These are phyloP conservation scores for Halophytophthora polymorphica DNA, from an alignment of 352 stramenopile genomes.

Conservation along the genomic window DNA sequence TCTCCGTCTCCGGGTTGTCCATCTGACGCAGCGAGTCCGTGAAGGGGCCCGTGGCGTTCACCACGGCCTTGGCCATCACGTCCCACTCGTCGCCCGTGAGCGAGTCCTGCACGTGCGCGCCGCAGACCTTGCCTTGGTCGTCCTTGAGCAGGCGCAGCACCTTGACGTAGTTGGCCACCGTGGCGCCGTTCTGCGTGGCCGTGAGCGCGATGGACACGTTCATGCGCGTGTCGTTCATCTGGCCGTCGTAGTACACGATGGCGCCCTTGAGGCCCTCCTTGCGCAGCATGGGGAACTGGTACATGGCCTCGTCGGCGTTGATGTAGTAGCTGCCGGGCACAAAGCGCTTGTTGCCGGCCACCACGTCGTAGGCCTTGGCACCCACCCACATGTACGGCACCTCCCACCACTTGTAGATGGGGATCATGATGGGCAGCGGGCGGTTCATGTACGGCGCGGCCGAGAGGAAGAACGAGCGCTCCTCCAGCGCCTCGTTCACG, in stretches of 20 bases:
- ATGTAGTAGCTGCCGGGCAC: constrained; percentile 91
- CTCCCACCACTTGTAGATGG: constrained; percentile 95
- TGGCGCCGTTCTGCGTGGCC: constrained; percentile 91
- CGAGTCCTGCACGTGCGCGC: constrained; percentile 87
- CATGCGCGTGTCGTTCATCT: constrained; percentile 96
- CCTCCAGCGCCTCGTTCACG: constrained; percentile 91
- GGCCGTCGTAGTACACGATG: constrained; percentile 88
- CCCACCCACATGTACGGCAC: constrained; percentile 94
- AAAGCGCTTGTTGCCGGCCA: constrained; percentile 86
- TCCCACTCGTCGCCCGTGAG: constrained; percentile 90
- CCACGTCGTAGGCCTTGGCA: constrained; percentile 91
- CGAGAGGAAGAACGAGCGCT: constrained; percentile 91
- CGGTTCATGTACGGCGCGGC: constrained; percentile 94
- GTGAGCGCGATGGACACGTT: constrained; percentile 94
- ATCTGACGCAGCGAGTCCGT: constrained; percentile 89
- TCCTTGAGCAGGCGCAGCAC: constrained; percentile 87
- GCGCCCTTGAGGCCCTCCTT: constrained; percentile 90
- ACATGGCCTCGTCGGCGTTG: constrained; percentile 88
- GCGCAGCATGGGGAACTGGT: constrained; percentile 94
- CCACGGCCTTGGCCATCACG: constrained; percentile 84
- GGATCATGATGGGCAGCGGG: constrained; percentile 94
- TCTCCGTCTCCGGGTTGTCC: constrained; percentile 86
- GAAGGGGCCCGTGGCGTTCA: constrained; percentile 96
- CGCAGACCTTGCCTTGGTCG: constrained; percentile 76
- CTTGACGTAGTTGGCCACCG: constrained; percentile 91